Conservation (phyloP, 2,329 filamentous ascomycete species). For the Nigrospora oryzae region DNA sequence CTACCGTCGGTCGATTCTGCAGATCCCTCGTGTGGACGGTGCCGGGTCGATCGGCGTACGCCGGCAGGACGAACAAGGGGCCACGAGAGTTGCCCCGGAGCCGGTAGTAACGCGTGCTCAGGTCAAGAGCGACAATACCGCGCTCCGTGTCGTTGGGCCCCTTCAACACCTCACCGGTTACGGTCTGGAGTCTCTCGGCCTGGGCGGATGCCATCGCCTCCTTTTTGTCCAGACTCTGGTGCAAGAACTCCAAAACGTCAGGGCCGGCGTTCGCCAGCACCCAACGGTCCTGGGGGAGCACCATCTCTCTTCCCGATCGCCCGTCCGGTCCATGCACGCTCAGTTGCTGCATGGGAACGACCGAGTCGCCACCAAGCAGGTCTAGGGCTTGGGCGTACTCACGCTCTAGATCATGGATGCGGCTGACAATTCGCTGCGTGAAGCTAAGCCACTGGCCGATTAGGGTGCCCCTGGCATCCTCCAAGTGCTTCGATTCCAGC, state of each 20-base stretch:
- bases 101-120: conserved; percentile 44
- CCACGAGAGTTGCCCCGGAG: conserved; percentile 32
- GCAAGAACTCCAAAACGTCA: conserved; percentile 37
- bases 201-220: conserved; percentile 30
- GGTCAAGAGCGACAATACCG: conserved; percentile 39
- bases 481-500: conserved; percentile 26
- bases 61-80: conserved; percentile 46
- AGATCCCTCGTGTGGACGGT: conserved; percentile 33
- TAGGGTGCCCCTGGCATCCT: conserved; percentile 37
- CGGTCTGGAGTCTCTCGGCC: conserved; percentile 24
- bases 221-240: conserved; percentile 34
- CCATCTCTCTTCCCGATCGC: conserved; percentile 43
- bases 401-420: conserved; percentile 50
- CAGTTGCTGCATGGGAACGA: conserved; percentile 42
- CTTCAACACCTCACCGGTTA: conserved; percentile 30
- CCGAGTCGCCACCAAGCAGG: conserved; percentile 38
- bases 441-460: conserved; percentile 50
- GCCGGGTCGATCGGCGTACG: conserved; percentile 35
- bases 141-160: conserved; percentile 21
- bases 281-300: conserved; percentile 46
- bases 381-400: conserved; percentile 42
- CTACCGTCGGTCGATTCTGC: conserved; percentile 32
- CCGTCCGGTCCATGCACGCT: conserved; percentile 42
- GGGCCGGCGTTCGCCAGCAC: conserved; percentile 46
- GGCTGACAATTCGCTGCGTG: conserved; percentile 42